Evolutionary conservation across 2,329 filamentous ascomycete species (phyloP), one percentile per base, ranked within the genome.

Genomic region (Mollisia scopiformis): DNA sequence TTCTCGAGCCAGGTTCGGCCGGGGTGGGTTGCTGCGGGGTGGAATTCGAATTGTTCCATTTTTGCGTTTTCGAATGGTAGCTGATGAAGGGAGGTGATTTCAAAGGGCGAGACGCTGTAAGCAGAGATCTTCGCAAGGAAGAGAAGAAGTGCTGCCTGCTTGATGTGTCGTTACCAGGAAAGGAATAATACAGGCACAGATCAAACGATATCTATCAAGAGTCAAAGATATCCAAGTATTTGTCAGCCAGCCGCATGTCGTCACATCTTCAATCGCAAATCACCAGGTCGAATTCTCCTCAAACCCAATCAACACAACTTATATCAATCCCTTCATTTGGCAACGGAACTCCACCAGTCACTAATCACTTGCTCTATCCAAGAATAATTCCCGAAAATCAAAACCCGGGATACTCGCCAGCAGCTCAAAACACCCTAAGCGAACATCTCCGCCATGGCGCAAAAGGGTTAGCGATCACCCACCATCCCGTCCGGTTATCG

Each of bases 41-140:
- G 57, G 41, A 59, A 59, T 33, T 59, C 57, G 2, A 46, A 30
- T 55, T 55, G 57, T 51, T 59, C 41, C 57, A 50, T 52, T 27
- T 39, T 56, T 2, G n/a, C 23, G 52, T 1, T n/a, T 1, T 10
- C 2, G 16, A 19, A 6, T 19, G 35, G 19, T 25, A 6, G 51
- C 19, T 27, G 21, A 30, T 10, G 21, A 5, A 8, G 10, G 21
- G 43, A 27, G 25, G 39, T 10, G 13, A 8, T 21, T 43, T 43
- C 23, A n/a, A n/a, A n/a, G n/a, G n/a, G 43, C 13, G 43, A 47
- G 19, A 27, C 6, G 11, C n/a, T 8, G 28, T 13, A 28, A 3
- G n/a, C n/a, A n/a, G n/a, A n/a, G n/a, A n/a, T n/a, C n/a, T n/a
- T n/a, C n/a, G n/a, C n/a, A n/a, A n/a, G n/a, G n/a, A n/a, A n/a